A percentile compares a stretch with the other conserved stretches of the same genome.
phyloP scores from a whole-genome alignment of 768 basidiomycete genomes.

The Scleroderma bovista region DNA sequence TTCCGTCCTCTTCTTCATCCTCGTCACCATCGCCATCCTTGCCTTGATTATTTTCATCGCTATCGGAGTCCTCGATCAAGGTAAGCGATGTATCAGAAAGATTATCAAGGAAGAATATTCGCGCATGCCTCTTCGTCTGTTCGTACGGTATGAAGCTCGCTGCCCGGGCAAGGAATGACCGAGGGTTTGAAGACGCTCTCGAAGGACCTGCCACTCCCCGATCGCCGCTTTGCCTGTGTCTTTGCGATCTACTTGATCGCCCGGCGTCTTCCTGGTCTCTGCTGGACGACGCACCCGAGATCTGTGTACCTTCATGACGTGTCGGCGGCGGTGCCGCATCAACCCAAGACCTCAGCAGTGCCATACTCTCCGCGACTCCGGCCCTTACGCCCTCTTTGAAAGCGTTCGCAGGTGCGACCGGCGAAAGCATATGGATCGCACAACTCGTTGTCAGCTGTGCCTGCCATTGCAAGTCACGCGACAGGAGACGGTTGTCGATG shows the following conservation, averaged over 20 bases:
- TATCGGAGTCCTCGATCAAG: slow-evolving; percentile 1
- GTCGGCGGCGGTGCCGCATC: slow-evolving; percentile 34
- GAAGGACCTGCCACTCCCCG: background rate
- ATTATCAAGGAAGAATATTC: slow-evolving; percentile 20
- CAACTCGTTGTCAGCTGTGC: slow-evolving; percentile 53
- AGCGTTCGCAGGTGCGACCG: slow-evolving; percentile 19
- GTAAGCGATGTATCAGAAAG: slow-evolving; percentile 1
- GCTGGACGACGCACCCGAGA: slow-evolving; percentile 1
- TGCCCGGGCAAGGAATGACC: background rate
- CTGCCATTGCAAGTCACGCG: slow-evolving; percentile 52
- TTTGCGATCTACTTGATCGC: background rate
- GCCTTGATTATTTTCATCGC: background rate
- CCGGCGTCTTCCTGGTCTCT: background rate
- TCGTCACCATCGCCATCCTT: background rate
- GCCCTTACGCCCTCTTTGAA: slow-evolving; percentile 18
- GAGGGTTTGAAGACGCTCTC: slow-evolving; percentile 3
- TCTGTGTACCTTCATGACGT: slow-evolving; percentile 1
- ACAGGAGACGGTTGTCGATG: slow-evolving; percentile 39
- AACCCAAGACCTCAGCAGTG: slow-evolving; percentile 36
- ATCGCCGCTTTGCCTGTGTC: background rate
- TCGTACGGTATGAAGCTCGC: slow-evolving; percentile 12
- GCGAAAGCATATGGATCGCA: slow-evolving; percentile 51
- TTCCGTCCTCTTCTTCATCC: slow-evolving; percentile 18
- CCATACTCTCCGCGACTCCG: slow-evolving; percentile 44
- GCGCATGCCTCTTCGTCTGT: slow-evolving; percentile 19